Evolutionary conservation across 495 filamentous ascomycete species (phyloP), one percentile per base, ranked within the genome.

Genomic region (Podospora pseudocomata): DNA sequence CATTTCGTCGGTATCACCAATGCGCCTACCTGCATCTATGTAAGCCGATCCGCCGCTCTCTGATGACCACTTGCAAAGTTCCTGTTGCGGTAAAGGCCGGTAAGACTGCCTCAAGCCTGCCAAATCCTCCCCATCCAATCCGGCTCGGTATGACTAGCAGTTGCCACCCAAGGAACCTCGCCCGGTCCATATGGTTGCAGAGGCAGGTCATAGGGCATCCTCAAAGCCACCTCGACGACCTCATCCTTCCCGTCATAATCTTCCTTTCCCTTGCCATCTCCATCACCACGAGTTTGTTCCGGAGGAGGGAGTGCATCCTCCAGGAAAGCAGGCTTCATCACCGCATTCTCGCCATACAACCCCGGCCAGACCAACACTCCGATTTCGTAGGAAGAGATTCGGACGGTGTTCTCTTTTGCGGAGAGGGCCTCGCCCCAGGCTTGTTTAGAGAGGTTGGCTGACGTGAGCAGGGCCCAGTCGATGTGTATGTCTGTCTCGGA

Each of bases 281-380:
- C 18, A 18, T 72, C 39, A 67, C 67, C 34, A 1, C 65, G 65
- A 34, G 70, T 53, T 2, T 30, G 13, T 0, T 26, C 57, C 0
- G 60, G 64, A 20, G 27, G 23, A 32, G 5, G 56, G 3, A 88
- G 87, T 9, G 64, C 69, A 74, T 94, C 89, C 15, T 73, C 82
- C 71, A 83, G 79, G 71, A 95, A 96, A 0, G 86, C 86, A 2
- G 88, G 87, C 15, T 88, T 79, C 91, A 97, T 94, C 13, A 78
- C 76, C 18, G 83, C 80, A 3, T 80, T 77, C 26, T 80, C 78
- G 0, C 64, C 77, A 63, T 88, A 90, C 44, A 97, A 75, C 53
- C 78, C 86, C 2, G 94, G 94, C 91, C 92, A 95, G 0, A 97
- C 87, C 39, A 96, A 72, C 4, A 97, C 92, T 0, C 93, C 93